Base-by-base conservation (phyloP, 2,329 filamentous ascomycete genomes). In the Aureobasidium sp. region DNA sequence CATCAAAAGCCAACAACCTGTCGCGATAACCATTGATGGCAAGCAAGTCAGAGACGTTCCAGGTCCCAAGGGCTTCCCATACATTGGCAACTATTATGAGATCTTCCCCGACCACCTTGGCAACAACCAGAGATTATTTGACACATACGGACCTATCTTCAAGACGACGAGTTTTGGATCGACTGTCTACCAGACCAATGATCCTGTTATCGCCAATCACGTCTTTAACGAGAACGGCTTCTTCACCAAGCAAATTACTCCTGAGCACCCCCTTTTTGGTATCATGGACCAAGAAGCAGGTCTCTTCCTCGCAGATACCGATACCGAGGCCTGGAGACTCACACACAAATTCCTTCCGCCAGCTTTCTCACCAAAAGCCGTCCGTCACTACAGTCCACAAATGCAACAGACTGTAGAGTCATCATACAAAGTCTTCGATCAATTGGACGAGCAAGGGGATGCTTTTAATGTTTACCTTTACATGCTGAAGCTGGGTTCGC, bases 281-380 rank as follows among this genome's bases (percentile, higher is more conserved):
- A 65, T 68, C 59, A 69, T 64, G 53, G 56, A 65, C 17, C 55
- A 64, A 5, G 55, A 59, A 16, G 66, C 66, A 6, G 61, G 60
- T 27, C 56, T 70, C 1, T 69, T 69, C 55, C 40, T 67, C 4
- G 59, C 58, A 3, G 77, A 80, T 59, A 80, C 77, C 0, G 70
- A 78, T 17, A 75, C 72, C 0, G 68, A 73, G 14, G 70, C 74
- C 52, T 81, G 75, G 75, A 66, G 62, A 37, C 51, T 73, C 0
- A 74, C 76, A 0, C 81, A 84, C 69, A 84, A 84, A 62, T 84
- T 83, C 63, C 58, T 84, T 0, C 79, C 80, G 0, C 79, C 81
- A 0, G 76, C 78, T 0, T 67, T 84, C 10, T 74, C 74, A 0
- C 79, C 80, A 27, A 81, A 80, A 60, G 80, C 80, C 0, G 79